These are phyloP conservation scores for Telfairia occidentalis DNA, from an alignment of 331 rosid genomes.

Conservation along the genomic window DNA sequence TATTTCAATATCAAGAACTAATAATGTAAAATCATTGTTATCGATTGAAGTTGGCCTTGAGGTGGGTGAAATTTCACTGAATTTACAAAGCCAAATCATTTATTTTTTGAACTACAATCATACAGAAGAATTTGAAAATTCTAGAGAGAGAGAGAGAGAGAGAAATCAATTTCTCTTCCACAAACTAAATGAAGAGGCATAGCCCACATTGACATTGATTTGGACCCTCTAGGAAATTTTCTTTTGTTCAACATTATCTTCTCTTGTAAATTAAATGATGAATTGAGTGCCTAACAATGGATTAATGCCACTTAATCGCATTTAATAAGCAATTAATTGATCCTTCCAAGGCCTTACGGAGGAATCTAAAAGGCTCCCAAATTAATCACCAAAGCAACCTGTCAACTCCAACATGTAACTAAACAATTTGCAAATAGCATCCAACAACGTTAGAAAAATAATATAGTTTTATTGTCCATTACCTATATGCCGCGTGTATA, in stretches of 20 bases:
- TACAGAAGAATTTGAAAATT: background rate
- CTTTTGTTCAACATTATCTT: background rate
- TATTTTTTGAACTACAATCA: too few species aligned
- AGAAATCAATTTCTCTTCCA: background rate
- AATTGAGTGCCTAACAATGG: background rate
- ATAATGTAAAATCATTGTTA: background rate
- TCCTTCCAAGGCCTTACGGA: background rate
- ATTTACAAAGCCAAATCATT: too few species aligned
- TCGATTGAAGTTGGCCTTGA: background rate
- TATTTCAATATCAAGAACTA: background rate
- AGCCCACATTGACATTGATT: conserved; percentile 3
- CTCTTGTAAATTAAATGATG: background rate
- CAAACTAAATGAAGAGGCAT: background rate
- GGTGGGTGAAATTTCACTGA: background rate
- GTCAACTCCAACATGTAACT: background rate
- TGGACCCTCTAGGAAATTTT: background rate
- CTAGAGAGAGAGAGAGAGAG: background rate
- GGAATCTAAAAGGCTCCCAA: conserved; percentile 1
- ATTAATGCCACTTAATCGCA: background rate
- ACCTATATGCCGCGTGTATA: background rate
- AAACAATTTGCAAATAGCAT: background rate
- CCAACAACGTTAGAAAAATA: background rate
- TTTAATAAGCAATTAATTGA: conserved; percentile 2
- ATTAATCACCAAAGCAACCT: background rate
- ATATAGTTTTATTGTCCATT: background rate